Base-by-base conservation (phyloP, 2,329 filamentous ascomycete species). In the Claviceps pusilla region DNA sequence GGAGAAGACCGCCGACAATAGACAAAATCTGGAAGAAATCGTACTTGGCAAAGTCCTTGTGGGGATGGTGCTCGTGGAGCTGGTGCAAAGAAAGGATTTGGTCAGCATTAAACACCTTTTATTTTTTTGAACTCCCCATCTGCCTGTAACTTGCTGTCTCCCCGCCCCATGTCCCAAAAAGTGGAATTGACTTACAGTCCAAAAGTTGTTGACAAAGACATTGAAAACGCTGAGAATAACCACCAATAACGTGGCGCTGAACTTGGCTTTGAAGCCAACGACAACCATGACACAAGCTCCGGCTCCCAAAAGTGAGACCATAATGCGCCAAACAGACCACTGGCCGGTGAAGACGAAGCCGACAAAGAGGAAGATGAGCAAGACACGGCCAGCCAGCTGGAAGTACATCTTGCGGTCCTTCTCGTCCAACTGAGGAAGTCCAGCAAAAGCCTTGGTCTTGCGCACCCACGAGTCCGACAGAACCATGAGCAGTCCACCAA, bases 361-460 rank as follows among this genome's bases (percentile, higher is more conserved):
- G 61, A 96, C 71, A 70, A 98, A 98, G 62, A 98, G 79, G 80
- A 98, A 96, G 73, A 98, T 97, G 63, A 98, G 78, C 60, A 98
- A 78, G 41, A 98, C 88, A 62, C 93, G 85, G 41, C 93, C 93
- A 61, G 93, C 93, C 58, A 98, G 84, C 80, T 97, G 93, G 74
- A 98, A 94, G 78, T 98, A 98, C 91, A 97, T 97, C 80, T 97
- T 98, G 73, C 90, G 87, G 71, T 98, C 93, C 82, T 97, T 97
- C 78, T 98, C 93, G 68, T 97, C 93, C 53, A 98, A 80, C 70
- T 88, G 82, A 50, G 93, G 93, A 53, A 98, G 79, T 50, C 93
- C 93, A 50, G 93, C 93, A 58, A 95, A 95, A 3, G 90, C 91
- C 75, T 96, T 95, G 69, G 84, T 87, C 82, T 97, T 97, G 73